These are phyloP conservation scores for Eucalyptus rudis DNA, from an alignment of 345 rosid genomes.

Conservation along the genomic window DNA sequence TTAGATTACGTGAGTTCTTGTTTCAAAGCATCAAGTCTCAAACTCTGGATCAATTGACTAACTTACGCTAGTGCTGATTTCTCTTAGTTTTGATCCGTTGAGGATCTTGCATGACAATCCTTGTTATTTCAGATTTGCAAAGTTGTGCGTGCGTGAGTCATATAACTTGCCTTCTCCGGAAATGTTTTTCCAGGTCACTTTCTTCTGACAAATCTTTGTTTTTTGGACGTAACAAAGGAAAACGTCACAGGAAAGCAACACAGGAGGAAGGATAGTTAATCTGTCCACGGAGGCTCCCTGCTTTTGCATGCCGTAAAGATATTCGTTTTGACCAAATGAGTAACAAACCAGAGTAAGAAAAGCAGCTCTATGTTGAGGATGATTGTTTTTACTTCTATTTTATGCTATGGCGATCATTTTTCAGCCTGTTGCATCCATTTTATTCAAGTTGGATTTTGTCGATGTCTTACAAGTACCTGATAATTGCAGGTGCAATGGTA, in stretches of 20 bases:
- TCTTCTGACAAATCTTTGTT: conserved; percentile 26
- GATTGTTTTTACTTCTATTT: background rate
- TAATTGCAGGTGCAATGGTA: background rate
- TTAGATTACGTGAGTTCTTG: background rate
- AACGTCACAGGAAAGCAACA: conserved; percentile 23
- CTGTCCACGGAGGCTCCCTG: conserved; percentile 33
- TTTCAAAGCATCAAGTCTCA: background rate
- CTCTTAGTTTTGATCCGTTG: background rate
- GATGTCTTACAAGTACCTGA: background rate
- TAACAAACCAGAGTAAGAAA: conserved; percentile 22
- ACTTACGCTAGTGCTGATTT: background rate
- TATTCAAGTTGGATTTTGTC: background rate
- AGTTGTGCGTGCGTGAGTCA: background rate
- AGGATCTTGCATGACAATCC: background rate
- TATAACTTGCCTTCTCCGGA: background rate
- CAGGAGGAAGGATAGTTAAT: conserved; percentile 50
- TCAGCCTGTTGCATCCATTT: background rate
- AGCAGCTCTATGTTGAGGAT: background rate
- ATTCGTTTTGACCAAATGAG: conserved; percentile 36
- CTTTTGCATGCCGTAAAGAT: conserved; percentile 17
- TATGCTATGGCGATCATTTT: background rate
- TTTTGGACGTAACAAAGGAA: conserved; percentile 32
- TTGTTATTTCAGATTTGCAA: background rate
- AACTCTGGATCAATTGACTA: background rate
- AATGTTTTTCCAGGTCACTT: conserved; percentile 41